phyloP scores from a whole-genome alignment of 148 eudicot genomes.

The Dysphania ambrosioides region DNA sequence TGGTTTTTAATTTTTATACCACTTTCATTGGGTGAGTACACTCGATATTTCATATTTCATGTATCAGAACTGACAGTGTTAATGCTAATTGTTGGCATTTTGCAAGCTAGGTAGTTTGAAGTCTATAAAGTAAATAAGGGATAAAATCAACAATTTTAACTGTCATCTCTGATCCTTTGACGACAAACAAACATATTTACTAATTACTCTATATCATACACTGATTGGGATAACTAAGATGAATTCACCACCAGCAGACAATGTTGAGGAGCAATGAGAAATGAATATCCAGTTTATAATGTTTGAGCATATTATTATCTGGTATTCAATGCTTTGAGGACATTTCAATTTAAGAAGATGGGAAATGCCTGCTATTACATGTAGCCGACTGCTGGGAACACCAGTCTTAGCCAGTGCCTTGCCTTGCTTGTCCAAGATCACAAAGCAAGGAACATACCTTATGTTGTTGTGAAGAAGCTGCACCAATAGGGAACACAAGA shows the following conservation, averaged over 20 bases:
- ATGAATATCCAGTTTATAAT: background rate
- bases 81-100: background rate
- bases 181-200: too few relatives aligned
- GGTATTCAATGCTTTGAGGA: slow-evolving; percentile 26
- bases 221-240: background rate
- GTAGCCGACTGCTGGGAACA: slow-evolving; percentile 78
- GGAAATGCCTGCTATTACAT: slow-evolving; percentile 89
- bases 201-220: background rate
- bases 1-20: too few relatives aligned
- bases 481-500: slow-evolving; percentile 23
- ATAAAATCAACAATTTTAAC: background rate
- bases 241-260: background rate
- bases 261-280: background rate
- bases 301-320: background rate
- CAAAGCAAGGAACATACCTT: slow-evolving; percentile 97
- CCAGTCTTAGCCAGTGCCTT: slow-evolving; percentile 87
- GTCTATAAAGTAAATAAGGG: background rate
- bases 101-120: background rate
- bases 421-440: slow-evolving; percentile 81
- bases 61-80: too few relatives aligned
- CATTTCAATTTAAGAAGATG: slow-evolving; percentile 84
- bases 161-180: background rate
- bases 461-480: slow-evolving; percentile 95
- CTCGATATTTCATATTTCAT: too few relatives aligned
- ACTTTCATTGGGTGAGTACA: too few relatives aligned